Base-by-base conservation (phyloP, 225 moss, liverwort and hornwort species). In the Marchantia polymorpha region DNA sequence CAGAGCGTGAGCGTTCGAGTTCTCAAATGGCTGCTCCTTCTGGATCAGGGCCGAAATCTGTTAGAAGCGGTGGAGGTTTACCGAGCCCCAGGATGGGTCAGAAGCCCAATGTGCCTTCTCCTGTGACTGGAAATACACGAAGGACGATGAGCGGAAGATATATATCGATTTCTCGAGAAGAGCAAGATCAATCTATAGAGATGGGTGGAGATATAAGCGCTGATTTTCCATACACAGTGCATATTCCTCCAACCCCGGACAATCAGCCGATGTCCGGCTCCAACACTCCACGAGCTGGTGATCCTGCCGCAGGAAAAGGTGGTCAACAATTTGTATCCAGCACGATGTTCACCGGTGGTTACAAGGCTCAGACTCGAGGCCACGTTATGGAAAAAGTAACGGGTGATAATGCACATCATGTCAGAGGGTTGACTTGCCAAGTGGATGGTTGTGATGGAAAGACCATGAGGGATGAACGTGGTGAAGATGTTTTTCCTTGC, bases 261-360 rank as follows among this genome's bases (percentile, higher is more conserved):
- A 69, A 86, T 64, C 83, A 87, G 77, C 83, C 89, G 39, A 89
- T 91, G 87, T 81, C 85, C 29, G 79, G 55, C 10, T 48, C 77
- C 63, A 77, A 77, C 64, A 56, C 30, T 31, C 75, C 80, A 4
- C 85, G 66, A 78, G 19, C 78, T 7, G 17, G 83, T 86, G 15
- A 81, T 81, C 74, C 92, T 83, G 10, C 87, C 81, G 17, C 81
- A 86, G 11, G 86, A 66, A 23, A 80, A 83, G 58, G 14, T 58
- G 16, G 46, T 7, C 92, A 92, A 73, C 92, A 92, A 79, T 92
- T 92, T 48, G 92, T 92, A 31, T 87, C 92, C 0, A 91, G 94
- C 83, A 96, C 96, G 4, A 92, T 96, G 83, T 96, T 96, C 86
- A 92, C 96, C 0, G 96, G 96, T 6, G 96, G 96, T 0, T 92